phyloP scores from a whole-genome alignment of 495 filamentous ascomycete genomes.

The Trichoderma reesei region DNA sequence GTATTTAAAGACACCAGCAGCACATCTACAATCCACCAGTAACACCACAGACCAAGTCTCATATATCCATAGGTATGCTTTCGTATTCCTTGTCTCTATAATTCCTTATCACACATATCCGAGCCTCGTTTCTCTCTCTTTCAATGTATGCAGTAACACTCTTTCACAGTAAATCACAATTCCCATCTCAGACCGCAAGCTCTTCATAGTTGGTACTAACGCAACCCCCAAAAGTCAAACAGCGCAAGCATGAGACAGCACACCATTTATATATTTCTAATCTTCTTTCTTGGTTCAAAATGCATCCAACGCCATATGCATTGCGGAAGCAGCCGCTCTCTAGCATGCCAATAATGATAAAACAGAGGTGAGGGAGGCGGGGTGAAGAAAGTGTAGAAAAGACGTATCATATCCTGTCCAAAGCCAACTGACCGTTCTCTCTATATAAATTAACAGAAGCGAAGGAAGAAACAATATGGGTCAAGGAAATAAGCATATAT shows the following conservation, averaged over 20 bases:
- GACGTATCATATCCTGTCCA: background rate
- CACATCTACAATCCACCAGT: no score
- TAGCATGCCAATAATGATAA: background rate
- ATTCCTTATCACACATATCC: background rate
- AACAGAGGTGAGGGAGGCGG: no score
- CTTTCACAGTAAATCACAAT: background rate
- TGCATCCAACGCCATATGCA: conserved; percentile 1
- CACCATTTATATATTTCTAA: background rate
- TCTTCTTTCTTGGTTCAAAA: background rate
- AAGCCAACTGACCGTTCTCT: background rate
- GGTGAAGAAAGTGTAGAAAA: background rate
- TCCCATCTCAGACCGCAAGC: no score
- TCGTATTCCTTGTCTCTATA: background rate
- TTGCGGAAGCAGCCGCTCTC: background rate
- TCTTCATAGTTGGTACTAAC: no score
- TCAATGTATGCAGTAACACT: background rate
- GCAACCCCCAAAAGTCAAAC: background rate
- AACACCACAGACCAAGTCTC: background rate
- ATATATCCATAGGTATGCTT: background rate
- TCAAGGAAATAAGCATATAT: background rate
- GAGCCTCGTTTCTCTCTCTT: background rate
- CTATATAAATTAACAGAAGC: conserved; percentile 12
- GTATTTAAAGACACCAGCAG: background rate
- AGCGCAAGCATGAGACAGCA: background rate
- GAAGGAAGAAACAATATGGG: conserved; percentile 11